Percentiles rank a stretch among this genome's conserved stretches.
Evolutionary conservation across 768 basidiomycete species (phyloP).

Genomic region (Scleroderma citrinum): DNA sequence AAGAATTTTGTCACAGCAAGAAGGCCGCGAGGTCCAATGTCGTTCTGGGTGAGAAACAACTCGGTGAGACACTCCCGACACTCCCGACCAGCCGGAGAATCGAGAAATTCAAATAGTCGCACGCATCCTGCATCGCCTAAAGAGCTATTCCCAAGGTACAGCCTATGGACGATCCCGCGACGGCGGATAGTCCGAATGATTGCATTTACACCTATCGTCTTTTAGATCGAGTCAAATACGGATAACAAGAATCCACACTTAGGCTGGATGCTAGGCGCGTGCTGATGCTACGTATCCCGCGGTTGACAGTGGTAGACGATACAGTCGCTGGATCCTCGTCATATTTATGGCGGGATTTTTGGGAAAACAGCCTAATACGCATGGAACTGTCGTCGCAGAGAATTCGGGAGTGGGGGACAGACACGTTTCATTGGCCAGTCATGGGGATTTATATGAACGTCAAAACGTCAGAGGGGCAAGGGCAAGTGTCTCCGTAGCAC

Average conservation of each 20-base stretch:
- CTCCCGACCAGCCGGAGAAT: conserved; percentile 40
- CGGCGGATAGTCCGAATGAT: conserved; percentile 43
- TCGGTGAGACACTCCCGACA: conserved; percentile 40
- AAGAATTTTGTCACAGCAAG: conserved; percentile 49
- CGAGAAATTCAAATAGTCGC: conserved; percentile 48
- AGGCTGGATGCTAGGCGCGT: conserved; percentile 25
- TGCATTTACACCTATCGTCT: conserved; percentile 40
- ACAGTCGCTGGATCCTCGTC: conserved; percentile 25
- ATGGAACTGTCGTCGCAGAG: conserved; percentile 11
- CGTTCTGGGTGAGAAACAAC: conserved; percentile 53
- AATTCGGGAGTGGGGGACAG: neutral
- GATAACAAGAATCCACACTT: conserved; percentile 9
- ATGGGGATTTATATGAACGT: neutral
- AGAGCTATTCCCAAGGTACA: conserved; percentile 50
- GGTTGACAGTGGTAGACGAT: conserved; percentile 16
- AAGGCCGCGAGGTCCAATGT: conserved; percentile 50
- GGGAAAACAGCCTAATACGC: conserved; percentile 20
- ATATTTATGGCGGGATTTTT: conserved; percentile 21
- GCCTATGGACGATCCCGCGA: conserved; percentile 44
- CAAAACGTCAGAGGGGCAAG: neutral
- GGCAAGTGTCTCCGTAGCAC: neutral
- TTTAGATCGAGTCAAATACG: neutral
- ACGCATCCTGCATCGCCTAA: conserved; percentile 55
- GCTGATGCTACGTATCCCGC: conserved; percentile 21
- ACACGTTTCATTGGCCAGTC: neutral